These are phyloP conservation scores for Kluyveromyces sp. DNA, from an alignment of 1,139 yeast species.

Conservation along the genomic window DNA sequence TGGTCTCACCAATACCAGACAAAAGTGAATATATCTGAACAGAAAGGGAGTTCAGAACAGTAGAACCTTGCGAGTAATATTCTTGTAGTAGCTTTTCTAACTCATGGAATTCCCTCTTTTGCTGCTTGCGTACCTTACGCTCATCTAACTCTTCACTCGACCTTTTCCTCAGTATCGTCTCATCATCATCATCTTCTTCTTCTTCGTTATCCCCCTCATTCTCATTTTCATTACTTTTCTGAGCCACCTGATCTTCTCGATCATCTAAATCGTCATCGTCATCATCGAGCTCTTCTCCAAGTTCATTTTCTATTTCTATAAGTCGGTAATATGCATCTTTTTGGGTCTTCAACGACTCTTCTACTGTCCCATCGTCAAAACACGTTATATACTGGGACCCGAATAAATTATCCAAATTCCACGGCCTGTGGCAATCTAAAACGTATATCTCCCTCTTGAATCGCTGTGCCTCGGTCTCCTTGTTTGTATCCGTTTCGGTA, in stretches of 20 bases:
- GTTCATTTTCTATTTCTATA: constrained; percentile 32
- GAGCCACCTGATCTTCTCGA: constrained; percentile 20
- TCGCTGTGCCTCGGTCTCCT: constrained; percentile 12
- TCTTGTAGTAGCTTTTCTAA: constrained; percentile 54
- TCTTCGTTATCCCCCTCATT: constrained; percentile 25
- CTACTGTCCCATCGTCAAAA: constrained; percentile 78
- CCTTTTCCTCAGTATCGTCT: constrained; percentile 12
- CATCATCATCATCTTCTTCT: constrained; percentile 33
- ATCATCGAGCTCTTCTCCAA: constrained; percentile 24
- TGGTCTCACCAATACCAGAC: constrained; percentile 72
- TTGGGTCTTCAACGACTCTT: constrained; percentile 45
- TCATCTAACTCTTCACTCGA: constrained; percentile 28
- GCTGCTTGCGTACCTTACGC: constrained; percentile 26
- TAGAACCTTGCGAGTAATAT: constrained; percentile 78
- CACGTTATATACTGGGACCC: constrained; percentile 77
- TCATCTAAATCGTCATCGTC: constrained; percentile 27
- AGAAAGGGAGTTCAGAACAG: constrained; percentile 66
- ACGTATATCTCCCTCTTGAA: constrained; percentile 57
- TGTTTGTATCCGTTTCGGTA: constrained; percentile 10
- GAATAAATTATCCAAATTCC: constrained; percentile 90
- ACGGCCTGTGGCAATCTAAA: constrained; percentile 89
- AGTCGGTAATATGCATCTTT: constrained; percentile 48
- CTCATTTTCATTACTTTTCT: constrained; percentile 25
- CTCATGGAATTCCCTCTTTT: constrained; percentile 32
- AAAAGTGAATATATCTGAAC: constrained; percentile 73